Percentiles rank a stretch among this genome's conserved stretches.
These are phyloP conservation scores for Sporobolomyces phaffii DNA, from an alignment of 768 basidiomycete genomes.

Conservation along the genomic window DNA sequence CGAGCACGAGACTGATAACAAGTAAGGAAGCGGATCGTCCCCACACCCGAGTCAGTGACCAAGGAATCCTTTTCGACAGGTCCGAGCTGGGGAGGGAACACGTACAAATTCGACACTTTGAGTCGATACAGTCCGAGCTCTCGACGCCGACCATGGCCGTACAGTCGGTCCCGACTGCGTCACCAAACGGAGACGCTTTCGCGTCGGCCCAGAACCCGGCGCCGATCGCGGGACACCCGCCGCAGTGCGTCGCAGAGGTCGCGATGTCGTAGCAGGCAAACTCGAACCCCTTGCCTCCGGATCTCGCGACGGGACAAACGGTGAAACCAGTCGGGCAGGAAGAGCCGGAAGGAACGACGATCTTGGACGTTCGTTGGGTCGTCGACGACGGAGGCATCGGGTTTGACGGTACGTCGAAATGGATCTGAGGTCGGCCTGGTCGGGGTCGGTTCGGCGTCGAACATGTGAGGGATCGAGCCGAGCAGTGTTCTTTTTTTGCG, in stretches of 20 bases:
- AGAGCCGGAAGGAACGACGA: constrained; percentile 15
- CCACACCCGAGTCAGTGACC: not conserved
- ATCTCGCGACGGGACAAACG: constrained; percentile 11
- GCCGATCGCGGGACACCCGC: constrained; percentile 40
- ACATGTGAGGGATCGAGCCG: not conserved
- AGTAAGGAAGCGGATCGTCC: too few species aligned
- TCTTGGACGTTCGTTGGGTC: not conserved
- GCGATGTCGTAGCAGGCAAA: constrained; percentile 42
- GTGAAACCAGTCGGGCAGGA: constrained; percentile 23
- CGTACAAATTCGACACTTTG: constrained; percentile 37
- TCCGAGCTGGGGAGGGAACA: too few species aligned
- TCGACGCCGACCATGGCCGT: constrained; percentile 39
- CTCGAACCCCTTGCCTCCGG: not conserved
- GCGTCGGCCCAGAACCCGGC: constrained; percentile 4
- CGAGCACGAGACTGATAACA: constrained; percentile 30
- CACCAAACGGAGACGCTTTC: not conserved
- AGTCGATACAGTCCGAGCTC: constrained; percentile 38
- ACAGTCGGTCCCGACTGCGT: constrained; percentile 39
- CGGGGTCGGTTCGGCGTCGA: constrained; percentile 1
- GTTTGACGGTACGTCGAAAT: not conserved
- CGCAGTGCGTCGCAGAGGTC: constrained; percentile 42
- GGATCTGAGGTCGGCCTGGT: constrained; percentile 1
- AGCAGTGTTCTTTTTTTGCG: constrained; percentile 5
- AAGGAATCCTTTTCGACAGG: too few species aligned
- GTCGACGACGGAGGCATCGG: not conserved